A percentile compares a stretch with the other conserved stretches of the same genome.
phyloP scores from a whole-genome alignment of 2,329 filamentous ascomycete genomes.

The Aureobasidium vineae region DNA sequence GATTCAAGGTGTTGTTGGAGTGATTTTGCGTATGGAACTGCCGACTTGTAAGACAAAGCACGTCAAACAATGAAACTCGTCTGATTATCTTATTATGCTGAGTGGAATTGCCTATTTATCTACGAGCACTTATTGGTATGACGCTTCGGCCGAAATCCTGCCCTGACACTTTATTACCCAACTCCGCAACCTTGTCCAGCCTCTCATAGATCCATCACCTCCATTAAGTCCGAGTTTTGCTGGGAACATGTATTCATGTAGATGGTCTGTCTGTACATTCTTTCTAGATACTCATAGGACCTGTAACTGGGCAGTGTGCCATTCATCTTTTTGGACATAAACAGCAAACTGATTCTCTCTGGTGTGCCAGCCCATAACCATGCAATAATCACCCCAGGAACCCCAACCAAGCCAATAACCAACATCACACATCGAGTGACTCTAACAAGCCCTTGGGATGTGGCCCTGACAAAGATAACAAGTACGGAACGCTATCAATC shows the following conservation, averaged over 20 bases:
- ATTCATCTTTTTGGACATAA: background rate
- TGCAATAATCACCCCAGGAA: background rate
- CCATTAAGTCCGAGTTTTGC: background rate
- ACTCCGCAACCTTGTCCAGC: background rate
- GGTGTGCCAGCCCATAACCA: background rate
- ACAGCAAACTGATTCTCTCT: background rate
- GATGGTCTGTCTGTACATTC: background rate
- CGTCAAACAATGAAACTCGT: background rate
- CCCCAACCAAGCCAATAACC: background rate
- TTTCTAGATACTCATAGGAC: background rate
- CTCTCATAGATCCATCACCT: background rate
- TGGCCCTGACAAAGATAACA: background rate
- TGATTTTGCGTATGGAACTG: too few species aligned
- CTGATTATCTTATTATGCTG: background rate
- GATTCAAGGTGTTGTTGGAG: background rate
- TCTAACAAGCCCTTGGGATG: conserved; percentile 2
- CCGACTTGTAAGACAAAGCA: too few species aligned
- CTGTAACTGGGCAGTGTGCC: background rate
- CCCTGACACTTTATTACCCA: background rate
- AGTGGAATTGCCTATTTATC: background rate
- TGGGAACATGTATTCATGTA: background rate
- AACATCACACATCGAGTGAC: background rate
- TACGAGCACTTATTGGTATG: background rate
- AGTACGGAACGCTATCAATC: conserved; percentile 16
- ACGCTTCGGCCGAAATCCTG: conserved; percentile 9